These are phyloP conservation scores for Fusarium verticillioides DNA, from an alignment of 2,329 filamentous ascomycete genomes.

Conservation along the genomic window DNA sequence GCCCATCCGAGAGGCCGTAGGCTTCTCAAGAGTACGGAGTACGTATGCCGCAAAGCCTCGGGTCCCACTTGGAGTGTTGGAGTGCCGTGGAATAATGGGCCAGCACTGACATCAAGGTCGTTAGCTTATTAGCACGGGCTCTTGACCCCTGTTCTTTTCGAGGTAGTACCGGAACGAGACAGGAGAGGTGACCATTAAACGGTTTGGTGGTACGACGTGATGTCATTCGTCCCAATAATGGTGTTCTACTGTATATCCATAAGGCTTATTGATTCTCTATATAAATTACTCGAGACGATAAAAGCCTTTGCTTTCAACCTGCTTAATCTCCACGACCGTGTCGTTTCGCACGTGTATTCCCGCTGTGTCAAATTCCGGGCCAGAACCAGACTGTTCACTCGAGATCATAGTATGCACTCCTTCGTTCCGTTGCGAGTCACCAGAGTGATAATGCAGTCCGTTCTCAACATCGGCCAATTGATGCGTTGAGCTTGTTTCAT, in stretches of 20 bases:
- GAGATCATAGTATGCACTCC: slow-evolving; percentile 26
- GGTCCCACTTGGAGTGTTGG: neutral
- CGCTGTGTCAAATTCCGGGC: neutral
- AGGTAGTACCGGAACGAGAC: neutral
- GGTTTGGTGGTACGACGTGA: neutral
- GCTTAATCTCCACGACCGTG: slow-evolving; percentile 20
- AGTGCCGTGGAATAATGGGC: neutral
- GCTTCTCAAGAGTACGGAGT: neutral
- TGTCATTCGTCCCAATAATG: neutral
- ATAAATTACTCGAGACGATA: neutral
- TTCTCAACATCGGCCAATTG: slow-evolving; percentile 25
- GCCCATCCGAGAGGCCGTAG: neutral
- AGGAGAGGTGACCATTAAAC: neutral
- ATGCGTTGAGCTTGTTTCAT: slow-evolving; percentile 35
- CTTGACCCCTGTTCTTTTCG: neutral
- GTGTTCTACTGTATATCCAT: too few species aligned
- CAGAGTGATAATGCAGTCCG: neutral
- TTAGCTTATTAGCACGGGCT: neutral
- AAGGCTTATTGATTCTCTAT: neutral
- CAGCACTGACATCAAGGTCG: neutral
- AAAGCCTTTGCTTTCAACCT: neutral
- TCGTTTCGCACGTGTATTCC: slow-evolving; percentile 29
- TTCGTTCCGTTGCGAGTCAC: neutral
- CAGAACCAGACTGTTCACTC: neutral
- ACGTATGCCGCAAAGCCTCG: neutral